Conservation (phyloP, 2,329 filamentous ascomycete genomes). For the Celoporthe dispersa region DNA sequence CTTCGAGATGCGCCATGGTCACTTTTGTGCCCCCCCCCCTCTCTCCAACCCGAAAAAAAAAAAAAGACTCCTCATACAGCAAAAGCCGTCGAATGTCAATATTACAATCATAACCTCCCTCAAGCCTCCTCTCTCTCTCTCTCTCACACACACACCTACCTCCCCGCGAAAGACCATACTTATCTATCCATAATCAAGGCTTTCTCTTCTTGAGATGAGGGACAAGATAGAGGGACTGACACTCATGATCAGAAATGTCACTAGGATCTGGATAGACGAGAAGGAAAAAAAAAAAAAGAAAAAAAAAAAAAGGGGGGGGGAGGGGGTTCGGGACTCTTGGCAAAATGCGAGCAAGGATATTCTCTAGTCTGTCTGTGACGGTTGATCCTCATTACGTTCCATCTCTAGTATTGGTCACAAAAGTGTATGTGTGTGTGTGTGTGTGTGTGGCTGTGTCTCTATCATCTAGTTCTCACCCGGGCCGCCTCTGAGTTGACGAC, state of each 20-base stretch:
- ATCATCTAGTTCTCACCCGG: slow-evolving; percentile 40
- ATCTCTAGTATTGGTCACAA: background rate
- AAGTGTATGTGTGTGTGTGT: background rate
- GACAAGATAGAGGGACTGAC: background rate
- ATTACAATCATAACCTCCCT: no score
- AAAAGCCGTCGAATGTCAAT: no score
- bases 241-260: background rate
- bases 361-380: background rate
- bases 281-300: no score
- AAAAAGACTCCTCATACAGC: no score
- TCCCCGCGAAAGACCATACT: background rate
- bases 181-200: background rate
- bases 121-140: no score
- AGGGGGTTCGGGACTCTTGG: background rate
- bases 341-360: background rate
- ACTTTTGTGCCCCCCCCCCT: no score
- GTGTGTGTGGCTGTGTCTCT: background rate
- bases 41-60: no score
- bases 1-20: no score
- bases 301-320: no score
- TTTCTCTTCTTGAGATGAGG: background rate
- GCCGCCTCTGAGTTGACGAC: slow-evolving; percentile 49
- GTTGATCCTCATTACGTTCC: background rate
- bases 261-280: background rate
- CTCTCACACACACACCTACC: no score